Conservation (phyloP, 352 stramenopile species). For the Phytophthora hybrid region DNA sequence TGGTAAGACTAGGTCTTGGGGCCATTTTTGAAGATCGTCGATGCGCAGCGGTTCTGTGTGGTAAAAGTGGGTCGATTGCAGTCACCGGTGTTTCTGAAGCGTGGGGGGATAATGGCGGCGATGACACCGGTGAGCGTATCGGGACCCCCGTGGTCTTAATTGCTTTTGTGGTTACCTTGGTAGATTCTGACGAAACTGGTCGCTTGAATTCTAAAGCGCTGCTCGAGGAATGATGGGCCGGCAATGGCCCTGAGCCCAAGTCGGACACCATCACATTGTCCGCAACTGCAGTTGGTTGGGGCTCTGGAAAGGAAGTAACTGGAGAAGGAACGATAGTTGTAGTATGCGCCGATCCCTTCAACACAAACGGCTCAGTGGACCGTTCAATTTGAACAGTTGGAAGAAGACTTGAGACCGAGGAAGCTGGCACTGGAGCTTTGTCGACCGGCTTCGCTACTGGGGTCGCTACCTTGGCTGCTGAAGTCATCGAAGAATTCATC, state of each 20-base stretch:
- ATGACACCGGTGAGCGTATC: not conserved
- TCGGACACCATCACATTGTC: not conserved
- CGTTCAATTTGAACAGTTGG: slow-evolving; percentile 32
- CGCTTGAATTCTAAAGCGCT: not conserved
- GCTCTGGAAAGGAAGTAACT: not conserved
- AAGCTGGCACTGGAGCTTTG: not conserved
- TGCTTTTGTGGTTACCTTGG: not conserved
- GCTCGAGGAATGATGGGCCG: not conserved
- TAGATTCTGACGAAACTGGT: not conserved
- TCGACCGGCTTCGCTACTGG: not conserved
- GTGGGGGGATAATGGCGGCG: slow-evolving; percentile 2
- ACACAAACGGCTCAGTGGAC: slow-evolving; percentile 19
- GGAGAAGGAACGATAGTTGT: not conserved
- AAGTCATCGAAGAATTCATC: not conserved
- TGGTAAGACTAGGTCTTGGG: slow-evolving; percentile 26
- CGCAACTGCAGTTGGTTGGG: not conserved
- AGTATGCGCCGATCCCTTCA: slow-evolving; percentile 12
- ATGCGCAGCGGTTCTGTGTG: slow-evolving; percentile 12
- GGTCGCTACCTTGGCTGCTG: not conserved
- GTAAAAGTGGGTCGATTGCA: slow-evolving; percentile 22
- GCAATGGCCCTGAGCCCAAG: not conserved
- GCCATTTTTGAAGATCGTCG: slow-evolving; percentile 28
- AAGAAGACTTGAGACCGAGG: slow-evolving; percentile 31
- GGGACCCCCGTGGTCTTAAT: slow-evolving; percentile 5
- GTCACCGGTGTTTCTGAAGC: not conserved